phyloP scores from a whole-genome alignment of 2,329 filamentous ascomycete species.

The Penicillium hordei region DNA sequence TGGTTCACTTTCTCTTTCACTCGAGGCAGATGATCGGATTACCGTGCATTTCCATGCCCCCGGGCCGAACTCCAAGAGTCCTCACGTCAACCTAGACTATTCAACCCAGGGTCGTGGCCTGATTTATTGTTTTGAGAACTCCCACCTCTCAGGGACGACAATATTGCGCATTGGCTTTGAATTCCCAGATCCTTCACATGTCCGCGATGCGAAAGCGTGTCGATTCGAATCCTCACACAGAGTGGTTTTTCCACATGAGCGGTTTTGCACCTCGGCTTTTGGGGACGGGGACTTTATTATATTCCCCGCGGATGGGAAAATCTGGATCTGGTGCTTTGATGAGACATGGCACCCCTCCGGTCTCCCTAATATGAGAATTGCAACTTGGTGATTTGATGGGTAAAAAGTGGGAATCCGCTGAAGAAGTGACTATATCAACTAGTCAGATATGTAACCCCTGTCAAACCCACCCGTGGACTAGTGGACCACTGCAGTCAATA shows the following conservation, averaged over 20 bases:
- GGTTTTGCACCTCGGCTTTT: background rate
- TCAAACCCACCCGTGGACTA: background rate
- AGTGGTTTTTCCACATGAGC: too few species aligned
- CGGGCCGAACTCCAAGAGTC: background rate
- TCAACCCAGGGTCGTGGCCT: background rate
- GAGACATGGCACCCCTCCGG: slow-evolving; percentile 6
- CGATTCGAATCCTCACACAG: background rate
- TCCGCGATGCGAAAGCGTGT: background rate
- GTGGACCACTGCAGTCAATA: background rate
- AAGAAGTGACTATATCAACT: background rate
- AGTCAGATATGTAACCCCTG: background rate
- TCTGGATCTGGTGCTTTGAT: slow-evolving; percentile 28
- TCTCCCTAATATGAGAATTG: background rate
- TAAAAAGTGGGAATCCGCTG: background rate
- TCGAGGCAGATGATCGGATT: background rate
- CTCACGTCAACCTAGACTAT: background rate
- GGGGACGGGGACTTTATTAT: slow-evolving; percentile 2
- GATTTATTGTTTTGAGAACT: background rate
- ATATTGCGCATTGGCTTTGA: background rate
- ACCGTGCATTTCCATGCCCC: background rate
- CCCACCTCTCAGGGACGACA: background rate
- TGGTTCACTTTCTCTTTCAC: background rate
- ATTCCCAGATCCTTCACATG: background rate
- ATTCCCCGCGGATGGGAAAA: background rate
- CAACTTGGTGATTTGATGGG: background rate